Conservation (phyloP, 352 stramenopile species). For the Pythium myriotylum region DNA sequence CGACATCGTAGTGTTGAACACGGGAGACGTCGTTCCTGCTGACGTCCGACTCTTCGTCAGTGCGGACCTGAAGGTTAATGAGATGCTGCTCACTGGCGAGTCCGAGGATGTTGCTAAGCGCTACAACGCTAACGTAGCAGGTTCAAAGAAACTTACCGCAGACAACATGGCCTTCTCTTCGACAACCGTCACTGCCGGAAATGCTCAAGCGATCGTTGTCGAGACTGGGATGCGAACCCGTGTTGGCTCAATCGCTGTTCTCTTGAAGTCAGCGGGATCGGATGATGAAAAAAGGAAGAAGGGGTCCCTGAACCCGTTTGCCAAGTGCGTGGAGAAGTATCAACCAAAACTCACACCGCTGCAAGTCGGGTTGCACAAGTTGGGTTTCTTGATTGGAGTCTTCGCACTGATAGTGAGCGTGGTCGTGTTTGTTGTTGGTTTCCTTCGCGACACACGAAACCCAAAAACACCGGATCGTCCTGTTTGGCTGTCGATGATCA, state of each 20-base stretch:
- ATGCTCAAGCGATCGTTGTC: constrained; percentile 67
- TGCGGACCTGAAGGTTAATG: constrained; percentile 88
- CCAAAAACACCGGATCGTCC: constrained; percentile 71
- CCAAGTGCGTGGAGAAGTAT: constrained; percentile 59
- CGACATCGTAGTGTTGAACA: constrained; percentile 87
- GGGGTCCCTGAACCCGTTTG: constrained; percentile 57
- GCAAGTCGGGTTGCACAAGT: constrained; percentile 92
- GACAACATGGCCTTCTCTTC: constrained; percentile 95
- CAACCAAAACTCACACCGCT: constrained; percentile 88
- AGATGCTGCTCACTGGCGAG: constrained; percentile 95
- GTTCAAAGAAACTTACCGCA: constrained; percentile 56
- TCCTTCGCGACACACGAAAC: constrained; percentile 58
- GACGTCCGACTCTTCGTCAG: constrained; percentile 91
- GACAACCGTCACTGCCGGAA: constrained; percentile 80
- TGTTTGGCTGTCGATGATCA: constrained; percentile 93
- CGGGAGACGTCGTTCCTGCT: constrained; percentile 92
- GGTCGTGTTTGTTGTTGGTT: constrained; percentile 91
- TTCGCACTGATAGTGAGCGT: constrained; percentile 83
- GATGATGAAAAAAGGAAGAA: constrained; percentile 17
- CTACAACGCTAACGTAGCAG: constrained; percentile 35
- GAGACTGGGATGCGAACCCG: constrained; percentile 76
- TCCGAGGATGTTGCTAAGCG: constrained; percentile 81
- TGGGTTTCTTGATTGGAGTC: constrained; percentile 91
- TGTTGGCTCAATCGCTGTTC: constrained; percentile 69
- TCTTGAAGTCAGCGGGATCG: constrained; percentile 50